Base-by-base conservation (phyloP, 768 basidiomycete genomes). In the Tulasnella sp. region DNA sequence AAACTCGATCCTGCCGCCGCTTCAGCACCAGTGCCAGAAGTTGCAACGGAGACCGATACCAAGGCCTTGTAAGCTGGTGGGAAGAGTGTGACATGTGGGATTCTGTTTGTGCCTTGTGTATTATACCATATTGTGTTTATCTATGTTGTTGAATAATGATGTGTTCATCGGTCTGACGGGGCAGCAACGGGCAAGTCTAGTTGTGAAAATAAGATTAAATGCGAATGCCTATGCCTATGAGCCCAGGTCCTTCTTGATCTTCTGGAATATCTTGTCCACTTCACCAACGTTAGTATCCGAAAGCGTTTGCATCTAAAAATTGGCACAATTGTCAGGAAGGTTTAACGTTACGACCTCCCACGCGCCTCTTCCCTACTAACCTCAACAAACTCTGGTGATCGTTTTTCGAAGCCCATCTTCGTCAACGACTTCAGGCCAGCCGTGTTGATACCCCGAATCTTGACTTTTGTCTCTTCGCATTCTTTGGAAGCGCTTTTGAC, bases 401-500 rank as follows among this genome's bases (percentile, higher is more conserved):
- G 91, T 82, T 93, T 94, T 77, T 87, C 88, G 81, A 89, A 92
- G 82, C 80, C 82, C n/a, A 74, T n/a, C 40, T 81, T 78, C 40
- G 90, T 91, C 46, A 92, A 91, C 74, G 89, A 90, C 84, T 94
- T 94, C 42, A 93, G 78, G 82, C 91, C 90, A 0, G 88, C 85
- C 75, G 91, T 88, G 79, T 92, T 91, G n/a, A 89, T 88, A 81
- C 92, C 91, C 62, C 94, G 91, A 27, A 95, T 87, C 81, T 93
- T 93, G 21, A 91, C 88, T 14, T 93, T 92, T 2, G 90, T 88
- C 18, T 94, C 93, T 84, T 96, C 94, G 0, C 93, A 90, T 83
- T 91, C 89, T 36, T 90, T 90, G 48, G 88, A 87, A 0, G 92
- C 91, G 14, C 86, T 86, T 0, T 87, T 86, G 75, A 89, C 88